phyloP scores from a whole-genome alignment of 805 yeast species.

The Spathaspora boniae region DNA sequence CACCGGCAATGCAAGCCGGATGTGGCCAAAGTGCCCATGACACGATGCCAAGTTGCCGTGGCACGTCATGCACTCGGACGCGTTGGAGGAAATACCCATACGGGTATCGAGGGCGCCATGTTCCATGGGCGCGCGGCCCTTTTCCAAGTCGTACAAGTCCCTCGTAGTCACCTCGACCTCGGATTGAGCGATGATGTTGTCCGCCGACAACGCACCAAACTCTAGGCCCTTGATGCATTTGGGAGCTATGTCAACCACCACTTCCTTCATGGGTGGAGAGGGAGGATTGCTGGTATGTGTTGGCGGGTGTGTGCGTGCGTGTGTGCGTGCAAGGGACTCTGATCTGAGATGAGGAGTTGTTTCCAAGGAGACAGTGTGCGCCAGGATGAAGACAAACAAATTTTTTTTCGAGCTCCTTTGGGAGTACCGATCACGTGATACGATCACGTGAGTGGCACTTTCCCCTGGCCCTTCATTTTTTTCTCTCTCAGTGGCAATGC shows the following conservation, averaged over 20 bases:
- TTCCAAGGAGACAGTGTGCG: too few relatives aligned
- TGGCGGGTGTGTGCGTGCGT: background rate
- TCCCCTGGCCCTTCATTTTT: too few relatives aligned
- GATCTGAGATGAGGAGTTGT: too few relatives aligned
- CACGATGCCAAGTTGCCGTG: constrained; percentile 89
- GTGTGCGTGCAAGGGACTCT: background rate
- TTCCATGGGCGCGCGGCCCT: constrained; percentile 76
- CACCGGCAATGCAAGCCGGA: constrained; percentile 89
- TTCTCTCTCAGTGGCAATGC: too few relatives aligned
- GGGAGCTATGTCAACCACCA: constrained; percentile 77
- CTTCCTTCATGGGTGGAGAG: constrained; percentile 38
- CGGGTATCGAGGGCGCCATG: constrained; percentile 87
- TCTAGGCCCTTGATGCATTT: constrained; percentile 86
- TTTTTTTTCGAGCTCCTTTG: too few relatives aligned
- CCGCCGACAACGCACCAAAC: constrained; percentile 89
- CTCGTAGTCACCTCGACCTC: constrained; percentile 92
- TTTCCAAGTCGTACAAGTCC: constrained; percentile 86
- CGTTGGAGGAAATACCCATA: constrained; percentile 91
- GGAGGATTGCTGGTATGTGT: background rate
- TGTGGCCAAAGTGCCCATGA: constrained; percentile 98
- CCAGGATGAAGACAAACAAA: too few relatives aligned
- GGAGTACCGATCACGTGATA: too few relatives aligned
- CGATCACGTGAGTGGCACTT: too few relatives aligned
- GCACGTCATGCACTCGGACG: constrained; percentile 87
- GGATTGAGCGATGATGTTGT: constrained; percentile 87